Base-by-base conservation (phyloP, 2,329 filamentous ascomycete genomes). In the Stemphylium beticola region DNA sequence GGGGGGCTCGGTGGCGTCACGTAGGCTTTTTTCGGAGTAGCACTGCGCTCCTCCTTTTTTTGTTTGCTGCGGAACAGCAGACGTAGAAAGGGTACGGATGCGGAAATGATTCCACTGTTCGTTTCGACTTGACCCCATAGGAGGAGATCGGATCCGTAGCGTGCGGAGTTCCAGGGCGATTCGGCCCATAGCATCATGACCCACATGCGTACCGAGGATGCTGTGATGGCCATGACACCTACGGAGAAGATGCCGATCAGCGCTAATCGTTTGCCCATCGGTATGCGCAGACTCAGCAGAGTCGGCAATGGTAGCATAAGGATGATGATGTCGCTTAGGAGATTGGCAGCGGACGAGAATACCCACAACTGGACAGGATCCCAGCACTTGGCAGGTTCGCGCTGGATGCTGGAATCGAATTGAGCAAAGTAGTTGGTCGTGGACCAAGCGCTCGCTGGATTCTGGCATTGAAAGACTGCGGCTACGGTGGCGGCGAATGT, bases 41-140 rank as follows among this genome's bases (percentile, higher is more conserved):
- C 46, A 32, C 44, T 47, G 8, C 55, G 49, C 24, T 59, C 57
- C 6, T 61, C 45, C 26, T 60, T 52, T 20, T 60, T 58, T 41
- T 67, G 60, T 32, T 53, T 58, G 26, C 64, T 45, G n/a, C 60
- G 57, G 52, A 79, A 77, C 17, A 80, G 67, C 2, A 79, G 70
- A 10, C 76, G 73, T 17, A 82, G 71, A 12, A 79, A 75, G 0
- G 79, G 78, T 0, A 81, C 66, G 0, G 75, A 79, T 0, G 79
- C 77, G 2, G 77, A 78, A 6, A 80, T 73, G 51, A 81, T 80
- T 14, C 78, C 79, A 24, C 77, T 69, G 61, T 79, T 79, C 7
- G 79, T 75, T 58, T 82, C 79, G 22, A 81, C 74, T 55, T 77
- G 76, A 55, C 77, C 77, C 79, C 78, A 81, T n/a, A 81, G 59